These are phyloP conservation scores for Botrytis fabae DNA, from an alignment of 2,329 filamentous ascomycete species.

Conservation along the genomic window DNA sequence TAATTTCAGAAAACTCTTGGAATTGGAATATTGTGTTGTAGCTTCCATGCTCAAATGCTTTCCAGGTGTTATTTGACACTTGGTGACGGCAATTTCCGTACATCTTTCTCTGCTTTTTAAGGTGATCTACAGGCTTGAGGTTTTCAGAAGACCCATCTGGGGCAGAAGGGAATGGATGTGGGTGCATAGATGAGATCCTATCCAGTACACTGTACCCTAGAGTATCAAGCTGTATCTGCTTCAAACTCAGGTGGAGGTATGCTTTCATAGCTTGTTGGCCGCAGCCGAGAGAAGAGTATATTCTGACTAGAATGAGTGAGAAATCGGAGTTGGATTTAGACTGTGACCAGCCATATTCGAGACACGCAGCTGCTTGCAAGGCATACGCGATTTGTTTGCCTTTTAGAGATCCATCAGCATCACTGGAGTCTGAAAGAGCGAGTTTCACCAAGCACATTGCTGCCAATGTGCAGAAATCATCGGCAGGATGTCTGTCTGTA, in stretches of 20 bases:
- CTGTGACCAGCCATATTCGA: conserved; percentile 39
- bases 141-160: conserved; percentile 27
- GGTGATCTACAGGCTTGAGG: conserved; percentile 32
- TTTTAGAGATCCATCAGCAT: conserved; percentile 25
- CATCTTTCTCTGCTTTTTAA: conserved; percentile 37
- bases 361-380: conserved; percentile 38
- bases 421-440: conserved; percentile 20
- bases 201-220: conserved; percentile 44
- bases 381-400: conserved; percentile 29
- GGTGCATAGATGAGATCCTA: conserved; percentile 44
- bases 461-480: conserved; percentile 39
- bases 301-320: conserved; percentile 42
- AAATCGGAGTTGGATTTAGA: conserved; percentile 46
- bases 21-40: conserved; percentile 42
- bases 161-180: conserved; percentile 36
- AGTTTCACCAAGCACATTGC: conserved; percentile 40
- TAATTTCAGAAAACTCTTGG: conserved; percentile 35
- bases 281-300: conserved; percentile 44
- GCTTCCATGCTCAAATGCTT: conserved; percentile 39
- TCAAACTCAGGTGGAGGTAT: conserved; percentile 43
- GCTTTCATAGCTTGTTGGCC: conserved; percentile 42
- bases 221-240: conserved; percentile 46
- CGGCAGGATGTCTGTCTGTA: conserved; percentile 42
- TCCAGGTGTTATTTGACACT: conserved; percentile 38
- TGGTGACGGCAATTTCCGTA: conserved; percentile 34